Base-by-base conservation (phyloP, 2,329 filamentous ascomycete genomes). In the Westerdykella aurantiaca region DNA sequence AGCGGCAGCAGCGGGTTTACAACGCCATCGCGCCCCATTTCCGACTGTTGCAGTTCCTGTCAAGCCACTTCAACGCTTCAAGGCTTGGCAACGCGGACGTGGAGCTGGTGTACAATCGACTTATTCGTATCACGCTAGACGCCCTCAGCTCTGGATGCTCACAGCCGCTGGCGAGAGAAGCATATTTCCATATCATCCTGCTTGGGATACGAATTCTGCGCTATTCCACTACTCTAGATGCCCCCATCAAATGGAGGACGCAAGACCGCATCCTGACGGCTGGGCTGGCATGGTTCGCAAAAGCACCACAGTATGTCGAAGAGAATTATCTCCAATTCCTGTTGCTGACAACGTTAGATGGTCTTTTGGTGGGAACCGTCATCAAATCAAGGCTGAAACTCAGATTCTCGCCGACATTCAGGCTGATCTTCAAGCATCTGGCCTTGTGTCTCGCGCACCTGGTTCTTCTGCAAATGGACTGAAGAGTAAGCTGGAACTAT, bases 361-460 rank as follows among this genome's bases (percentile, higher is more conserved):
- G 91, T 95, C 93, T 0, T 97, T 93, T 67, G 93, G 93, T 44
- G 93, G 91, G 57, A 98, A 96, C 62, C 80, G 87, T 39, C 72
- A 98, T 13, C 93, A 98, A 63, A 75, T 97, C 41, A 97, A 95
- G 72, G 91, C 94, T 0, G 93, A 99, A 68, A 81, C 88, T 29
- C 85, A 85, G 52, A 73, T 95, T 14, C 77, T 97, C 33, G 77
- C 78, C 6, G 89, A 96, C 61, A 82, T 96, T 31, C 73, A 83
- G 39, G 65, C 70, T 10, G 79, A 82, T 12, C 69, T 98, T 48
- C 81, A 82, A 49, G 75, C 72, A 3, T 7, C 7, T 9, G 10
- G 4, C 25, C 25, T 12, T 2, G 77, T 10, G 73, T 79, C 1
- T 73, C 73, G 46, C 5, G 63, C 62, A 25, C 47, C 61, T 11